Evolutionary conservation across 805 yeast species (phyloP).

Genomic region (Metschnikowia arizonensis): DNA sequence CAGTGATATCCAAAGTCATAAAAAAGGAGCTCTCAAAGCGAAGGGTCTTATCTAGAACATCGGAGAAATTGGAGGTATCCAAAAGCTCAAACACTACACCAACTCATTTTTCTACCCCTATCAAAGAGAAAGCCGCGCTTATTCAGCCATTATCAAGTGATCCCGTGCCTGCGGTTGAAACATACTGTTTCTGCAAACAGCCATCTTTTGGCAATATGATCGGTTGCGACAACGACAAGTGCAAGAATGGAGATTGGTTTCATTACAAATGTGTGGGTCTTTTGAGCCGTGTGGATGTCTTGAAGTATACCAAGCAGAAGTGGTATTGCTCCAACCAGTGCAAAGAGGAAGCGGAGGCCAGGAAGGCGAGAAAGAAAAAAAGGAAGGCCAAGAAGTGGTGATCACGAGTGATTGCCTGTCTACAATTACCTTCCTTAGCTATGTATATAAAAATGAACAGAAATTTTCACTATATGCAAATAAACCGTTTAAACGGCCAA

Average conservation of each 20-base stretch:
- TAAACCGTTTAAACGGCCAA: slow-evolving; percentile 46
- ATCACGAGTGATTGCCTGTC: background rate
- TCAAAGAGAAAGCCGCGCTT: background rate
- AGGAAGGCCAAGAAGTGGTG: slow-evolving; percentile 4
- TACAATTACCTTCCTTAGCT: background rate
- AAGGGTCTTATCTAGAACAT: background rate
- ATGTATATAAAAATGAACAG: slow-evolving; percentile 2
- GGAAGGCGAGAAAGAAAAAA: slow-evolving; percentile 5
- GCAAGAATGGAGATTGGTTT: slow-evolving; percentile 46
- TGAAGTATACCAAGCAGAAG: slow-evolving; percentile 29
- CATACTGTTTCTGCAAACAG: slow-evolving; percentile 26
- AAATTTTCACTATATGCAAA: slow-evolving; percentile 4
- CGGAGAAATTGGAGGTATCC: background rate
- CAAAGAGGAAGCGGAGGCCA: slow-evolving; percentile 14
- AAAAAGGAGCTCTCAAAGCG: background rate
- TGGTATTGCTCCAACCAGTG: slow-evolving; percentile 42
- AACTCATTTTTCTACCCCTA: background rate
- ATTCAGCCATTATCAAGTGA: background rate
- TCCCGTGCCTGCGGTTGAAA: slow-evolving; percentile 7
- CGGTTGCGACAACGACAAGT: slow-evolving; percentile 28
- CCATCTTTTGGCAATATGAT: slow-evolving; percentile 30
- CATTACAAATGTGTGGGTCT: slow-evolving; percentile 43
- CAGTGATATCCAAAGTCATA: background rate
- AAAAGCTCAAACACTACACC: background rate
- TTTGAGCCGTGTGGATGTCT: slow-evolving; percentile 35